Percentiles rank a stretch among this genome's conserved stretches.
Evolutionary conservation across 2,329 filamentous ascomycete genomes (phyloP).

Genomic region (Calonectria pseudoturangicola): DNA sequence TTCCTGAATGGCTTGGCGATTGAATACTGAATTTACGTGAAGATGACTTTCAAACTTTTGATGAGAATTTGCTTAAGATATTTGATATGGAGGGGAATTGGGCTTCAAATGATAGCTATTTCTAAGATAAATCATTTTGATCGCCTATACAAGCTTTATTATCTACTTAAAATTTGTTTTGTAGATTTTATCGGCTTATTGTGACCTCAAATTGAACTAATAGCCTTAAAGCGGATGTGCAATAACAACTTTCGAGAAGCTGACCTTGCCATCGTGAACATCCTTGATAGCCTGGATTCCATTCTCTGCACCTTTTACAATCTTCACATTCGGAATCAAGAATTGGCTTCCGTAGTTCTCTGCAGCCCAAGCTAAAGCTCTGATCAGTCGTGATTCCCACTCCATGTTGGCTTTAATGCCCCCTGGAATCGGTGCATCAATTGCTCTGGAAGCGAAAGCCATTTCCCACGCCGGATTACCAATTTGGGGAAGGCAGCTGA

Average conservation of each 20-base stretch:
- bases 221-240: background rate
- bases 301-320: background rate
- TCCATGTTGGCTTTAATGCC: background rate
- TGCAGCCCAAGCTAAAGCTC: background rate
- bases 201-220: background rate
- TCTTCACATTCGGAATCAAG: background rate
- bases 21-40: background rate
- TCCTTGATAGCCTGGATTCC: slow-evolving; percentile 4
- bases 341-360: background rate
- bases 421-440: background rate
- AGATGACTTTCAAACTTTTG: background rate
- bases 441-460: background rate
- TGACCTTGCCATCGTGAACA: background rate
- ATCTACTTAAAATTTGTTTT: too few relatives aligned
- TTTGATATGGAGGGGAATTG: background rate
- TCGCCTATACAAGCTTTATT: too few relatives aligned
- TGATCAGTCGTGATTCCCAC: slow-evolving; percentile 9
- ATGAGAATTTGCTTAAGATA: background rate
- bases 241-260: slow-evolving; percentile 1
- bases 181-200: too few relatives aligned
- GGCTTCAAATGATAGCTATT: background rate
- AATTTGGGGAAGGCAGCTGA: background rate
- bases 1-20: too few relatives aligned
- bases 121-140: background rate
- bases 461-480: background rate